A percentile compares a stretch with the other conserved stretches of the same genome.
Conservation (phyloP, 306 rosid genomes). For the Nissolia schottii region DNA sequence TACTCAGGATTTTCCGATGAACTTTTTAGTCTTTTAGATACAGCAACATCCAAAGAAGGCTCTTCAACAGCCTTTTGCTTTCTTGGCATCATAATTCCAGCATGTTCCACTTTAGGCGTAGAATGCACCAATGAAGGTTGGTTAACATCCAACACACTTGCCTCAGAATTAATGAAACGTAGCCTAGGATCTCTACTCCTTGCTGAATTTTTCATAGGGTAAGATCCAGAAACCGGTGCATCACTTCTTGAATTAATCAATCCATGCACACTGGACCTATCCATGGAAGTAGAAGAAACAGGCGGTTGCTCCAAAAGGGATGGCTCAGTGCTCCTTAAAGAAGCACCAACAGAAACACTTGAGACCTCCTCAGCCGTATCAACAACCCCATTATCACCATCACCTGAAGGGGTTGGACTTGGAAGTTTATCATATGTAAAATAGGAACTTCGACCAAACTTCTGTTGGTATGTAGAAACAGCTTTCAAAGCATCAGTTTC, state of each 20-base stretch:
- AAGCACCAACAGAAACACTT: constrained; percentile 42
- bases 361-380: constrained; percentile 71
- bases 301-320: constrained; percentile 37
- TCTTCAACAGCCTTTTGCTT: constrained; percentile 67
- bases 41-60: constrained; percentile 48
- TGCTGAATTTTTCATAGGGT: constrained; percentile 50
- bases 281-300: constrained; percentile 33
- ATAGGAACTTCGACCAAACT: constrained; percentile 76
- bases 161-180: constrained; percentile 61
- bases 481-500: constrained; percentile 91
- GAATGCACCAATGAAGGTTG: constrained; percentile 35
- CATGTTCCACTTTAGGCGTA: constrained; percentile 49
- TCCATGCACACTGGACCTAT: constrained; percentile 42
- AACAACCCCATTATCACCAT: constrained; percentile 42
- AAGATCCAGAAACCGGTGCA: constrained; percentile 34
- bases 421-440: constrained; percentile 70
- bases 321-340: constrained; percentile 29
- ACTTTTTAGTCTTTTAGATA: constrained; percentile 57
- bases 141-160: constrained; percentile 46
- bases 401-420: constrained; percentile 98
- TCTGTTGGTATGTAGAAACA: constrained; percentile 89
- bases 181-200: constrained; percentile 95
- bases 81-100: constrained; percentile 49
- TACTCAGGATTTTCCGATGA: constrained; percentile 38
- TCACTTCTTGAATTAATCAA: constrained; percentile 33